These are phyloP conservation scores for Ophiostoma perfectum DNA, from an alignment of 2,329 filamentous ascomycete species.

Conservation along the genomic window DNA sequence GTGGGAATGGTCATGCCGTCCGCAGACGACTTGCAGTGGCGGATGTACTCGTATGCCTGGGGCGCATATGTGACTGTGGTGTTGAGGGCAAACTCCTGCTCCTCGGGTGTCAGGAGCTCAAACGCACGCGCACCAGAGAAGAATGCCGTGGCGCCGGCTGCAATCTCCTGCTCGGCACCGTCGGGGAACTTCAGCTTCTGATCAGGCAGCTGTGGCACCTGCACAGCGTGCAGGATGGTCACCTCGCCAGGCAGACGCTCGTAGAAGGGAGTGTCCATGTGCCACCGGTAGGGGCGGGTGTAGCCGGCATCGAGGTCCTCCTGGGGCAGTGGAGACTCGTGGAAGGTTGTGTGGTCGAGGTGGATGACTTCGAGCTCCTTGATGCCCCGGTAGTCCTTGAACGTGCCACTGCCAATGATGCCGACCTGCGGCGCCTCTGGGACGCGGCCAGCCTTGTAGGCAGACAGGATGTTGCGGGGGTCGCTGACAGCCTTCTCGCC, in stretches of 20 bases:
- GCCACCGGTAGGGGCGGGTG: conserved; percentile 66
- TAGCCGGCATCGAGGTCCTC: conserved; percentile 35
- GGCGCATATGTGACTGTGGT: conserved; percentile 25
- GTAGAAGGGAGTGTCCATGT: conserved; percentile 73
- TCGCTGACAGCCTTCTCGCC: conserved; percentile 25
- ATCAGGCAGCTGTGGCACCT: conserved; percentile 49
- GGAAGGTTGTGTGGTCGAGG: conserved; percentile 25
- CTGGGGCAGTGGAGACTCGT: conserved; percentile 39
- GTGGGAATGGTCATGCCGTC: conserved; percentile 24
- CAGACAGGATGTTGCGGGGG: conserved; percentile 24
- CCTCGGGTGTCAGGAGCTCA: conserved; percentile 23
- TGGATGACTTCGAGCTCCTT: conserved; percentile 23
- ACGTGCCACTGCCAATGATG: conserved; percentile 25
- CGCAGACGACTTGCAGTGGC: conserved; percentile 42
- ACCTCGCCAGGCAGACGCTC: conserved; percentile 65
- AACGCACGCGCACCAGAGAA: conserved; percentile 25
- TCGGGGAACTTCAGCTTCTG: conserved; percentile 23
- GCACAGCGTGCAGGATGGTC: conserved; percentile 66
- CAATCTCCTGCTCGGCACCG: conserved; percentile 22
- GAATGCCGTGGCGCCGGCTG: conserved; percentile 24
- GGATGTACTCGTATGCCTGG: conserved; percentile 25
- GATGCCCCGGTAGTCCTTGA: conserved; percentile 22
- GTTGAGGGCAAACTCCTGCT: conserved; percentile 24
- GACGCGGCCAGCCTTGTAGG: conserved; percentile 22
- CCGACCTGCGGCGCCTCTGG: conserved; percentile 24